Base-by-base conservation (phyloP, 1,284 basidiomycete genomes). In the Rhodofomes roseus region DNA sequence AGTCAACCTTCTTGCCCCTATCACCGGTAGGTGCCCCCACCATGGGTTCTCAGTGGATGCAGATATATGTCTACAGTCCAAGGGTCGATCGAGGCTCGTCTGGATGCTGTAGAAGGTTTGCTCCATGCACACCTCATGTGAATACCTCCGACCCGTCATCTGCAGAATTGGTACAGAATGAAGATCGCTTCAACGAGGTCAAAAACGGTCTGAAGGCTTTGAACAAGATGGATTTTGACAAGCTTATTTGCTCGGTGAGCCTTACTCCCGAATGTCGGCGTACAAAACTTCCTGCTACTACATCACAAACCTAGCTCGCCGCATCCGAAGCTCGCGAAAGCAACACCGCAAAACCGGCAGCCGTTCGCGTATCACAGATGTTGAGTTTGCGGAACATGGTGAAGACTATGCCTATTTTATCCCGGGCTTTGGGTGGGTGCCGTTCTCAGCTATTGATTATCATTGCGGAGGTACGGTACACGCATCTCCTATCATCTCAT, bases 201-300 rank as follows among this genome's bases (percentile, higher is more conserved):
- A 83, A 85, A 58, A 82, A 86, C 62, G 87, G 84, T 1, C 77
- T 96, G 54, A 90, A 86, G 67, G 72, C 79, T 2, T 74, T 93
- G 43, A 86, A 87, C 64, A 92, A 91, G 72, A 79, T 92, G 68
- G 95, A 98, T 68, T 81, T 96, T 27, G 96, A 98, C 72, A 95
- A 92, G 69, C 78, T 97, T 5, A 90, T 96, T 36, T 82, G 83
- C 41, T 84, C 83, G 22, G 92, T 92, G 68, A 40, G 79, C 65
- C 6, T 27, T n/a, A 12, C 25, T 41, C n/a, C n/a, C n/a, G n/a
- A n/a, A n/a, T n/a, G n/a, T n/a, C n/a, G n/a, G n/a, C n/a, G n/a
- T n/a, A n/a, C n/a, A n/a, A n/a, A n/a, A n/a, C n/a, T n/a, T n/a
- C n/a, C n/a, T n/a, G n/a, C n/a, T n/a, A n/a, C n/a, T n/a, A n/a